Base-by-base conservation (phyloP, 208 protist species). In the Wallacemonas sp. region DNA sequence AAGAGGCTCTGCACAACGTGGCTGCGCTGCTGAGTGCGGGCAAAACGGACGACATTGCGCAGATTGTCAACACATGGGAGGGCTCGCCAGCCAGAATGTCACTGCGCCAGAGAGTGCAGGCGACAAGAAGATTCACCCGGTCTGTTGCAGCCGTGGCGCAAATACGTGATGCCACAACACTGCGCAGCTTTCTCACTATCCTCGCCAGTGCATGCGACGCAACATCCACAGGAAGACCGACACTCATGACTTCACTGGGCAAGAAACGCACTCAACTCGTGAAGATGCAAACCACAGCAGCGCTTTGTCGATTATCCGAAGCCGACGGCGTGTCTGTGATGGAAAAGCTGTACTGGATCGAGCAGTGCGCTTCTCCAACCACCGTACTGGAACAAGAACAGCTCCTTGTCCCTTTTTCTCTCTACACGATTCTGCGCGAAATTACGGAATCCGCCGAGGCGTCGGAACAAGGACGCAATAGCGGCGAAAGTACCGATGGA, bases 281-380 rank as follows among this genome's bases (percentile, higher is more conserved):
- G 9, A 13, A 57, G 21, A 34, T 57, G 50, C 50, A 39, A 24
- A 19, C 50, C 3, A 57, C 50, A 9, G 3, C 30, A 8, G 46
- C 76, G 4, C 36, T 52, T 5, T 78, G 62, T 26, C 44, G 58
- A 19, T 26, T 81, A 3, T 6, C 46, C 12, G 33, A 46, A 13
- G 24, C 41, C 4, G 66, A 66, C 9, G 76, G 70, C 24, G 48
- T 77, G 1, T 62, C 66, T 0, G 10, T 54, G 9, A 38, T 72
- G 19, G 76, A 77, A 37, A 81, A 77, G 8, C 9, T 81, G 1
- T 30, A 54, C 19, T 54, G 67, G 32, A 48, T 74, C 3, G 68
- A 66, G 27, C 68, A 73, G 57, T 50, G 44, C 19, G 45, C 52
- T 8, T 38, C 30, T 2, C 33, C 63, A 37, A 36, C 32, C 15